Percentiles rank a stretch among this genome's conserved stretches.
Evolutionary conservation across 2,329 filamentous ascomycete genomes (phyloP).

Genomic region (Paracamarosporium sp.): DNA sequence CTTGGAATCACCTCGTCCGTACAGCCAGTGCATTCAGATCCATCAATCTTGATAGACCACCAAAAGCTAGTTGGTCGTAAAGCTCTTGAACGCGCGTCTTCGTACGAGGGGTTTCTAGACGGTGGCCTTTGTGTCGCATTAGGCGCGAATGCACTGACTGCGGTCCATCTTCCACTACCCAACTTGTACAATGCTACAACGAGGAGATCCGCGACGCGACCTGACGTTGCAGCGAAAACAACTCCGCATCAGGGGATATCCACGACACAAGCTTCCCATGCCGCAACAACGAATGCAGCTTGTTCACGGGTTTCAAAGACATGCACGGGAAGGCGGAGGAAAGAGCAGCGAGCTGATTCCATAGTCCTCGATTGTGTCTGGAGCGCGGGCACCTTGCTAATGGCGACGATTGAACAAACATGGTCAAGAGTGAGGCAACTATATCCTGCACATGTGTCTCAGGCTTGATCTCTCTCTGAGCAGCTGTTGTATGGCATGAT

Average conservation of each 20-base stretch:
- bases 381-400: constrained; percentile 55
- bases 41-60: constrained; percentile 68
- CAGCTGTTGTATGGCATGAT: not conserved
- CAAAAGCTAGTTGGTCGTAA: constrained; percentile 61
- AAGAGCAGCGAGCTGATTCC: constrained; percentile 65
- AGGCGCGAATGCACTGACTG: constrained; percentile 66
- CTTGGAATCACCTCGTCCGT: constrained; percentile 82
- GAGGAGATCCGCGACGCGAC: constrained; percentile 58
- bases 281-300: constrained; percentile 62
- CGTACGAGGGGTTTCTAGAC: constrained; percentile 67
- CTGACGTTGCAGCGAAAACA: constrained; percentile 48
- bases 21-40: constrained; percentile 90
- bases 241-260: constrained; percentile 61
- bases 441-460: constrained; percentile 8
- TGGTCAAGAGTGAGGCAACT: constrained; percentile 58
- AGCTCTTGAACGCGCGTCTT: constrained; percentile 66
- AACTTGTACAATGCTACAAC: constrained; percentile 68
- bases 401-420: constrained; percentile 58
- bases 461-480: not conserved
- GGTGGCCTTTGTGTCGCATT: constrained; percentile 62
- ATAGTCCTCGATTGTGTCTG: constrained; percentile 62
- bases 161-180: constrained; percentile 60
- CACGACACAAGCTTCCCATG: constrained; percentile 61
- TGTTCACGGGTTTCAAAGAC: constrained; percentile 65
- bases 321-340: constrained; percentile 59